Evolutionary conservation across 306 rosid genomes (phyloP).

Genomic region (Ceratonia siliqua): DNA sequence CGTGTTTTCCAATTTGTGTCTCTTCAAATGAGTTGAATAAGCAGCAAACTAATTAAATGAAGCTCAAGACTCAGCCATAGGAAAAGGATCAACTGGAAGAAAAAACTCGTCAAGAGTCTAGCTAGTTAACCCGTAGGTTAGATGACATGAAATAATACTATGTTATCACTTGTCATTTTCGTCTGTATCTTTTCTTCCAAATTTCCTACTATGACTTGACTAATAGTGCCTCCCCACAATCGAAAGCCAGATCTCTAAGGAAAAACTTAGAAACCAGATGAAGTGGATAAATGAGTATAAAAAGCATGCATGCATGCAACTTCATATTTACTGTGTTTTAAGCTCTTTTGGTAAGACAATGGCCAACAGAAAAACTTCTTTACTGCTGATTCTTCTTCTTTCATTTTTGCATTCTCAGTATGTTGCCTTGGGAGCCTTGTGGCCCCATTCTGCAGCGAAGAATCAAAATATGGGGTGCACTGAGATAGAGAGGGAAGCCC

Average conservation of each 20-base stretch:
- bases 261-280: no score
- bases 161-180: background rate
- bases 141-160: background rate
- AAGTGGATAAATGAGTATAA: background rate
- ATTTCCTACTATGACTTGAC: background rate
- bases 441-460: background rate
- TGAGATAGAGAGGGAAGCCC: slow-evolving; percentile 27
- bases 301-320: background rate
- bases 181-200: background rate
- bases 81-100: background rate
- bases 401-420: background rate
- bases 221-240: background rate
- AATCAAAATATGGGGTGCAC: background rate
- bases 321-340: background rate
- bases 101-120: background rate
- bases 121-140: no score
- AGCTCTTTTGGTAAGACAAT: background rate
- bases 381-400: background rate
- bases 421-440: background rate
- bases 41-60: background rate
- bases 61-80: background rate
- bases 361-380: background rate
- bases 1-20: background rate
- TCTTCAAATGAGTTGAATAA: background rate
- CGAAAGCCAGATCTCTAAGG: background rate